Evolutionary conservation across 441 rosid genomes (phyloP).

Genomic region (Gossypium trilobum): DNA sequence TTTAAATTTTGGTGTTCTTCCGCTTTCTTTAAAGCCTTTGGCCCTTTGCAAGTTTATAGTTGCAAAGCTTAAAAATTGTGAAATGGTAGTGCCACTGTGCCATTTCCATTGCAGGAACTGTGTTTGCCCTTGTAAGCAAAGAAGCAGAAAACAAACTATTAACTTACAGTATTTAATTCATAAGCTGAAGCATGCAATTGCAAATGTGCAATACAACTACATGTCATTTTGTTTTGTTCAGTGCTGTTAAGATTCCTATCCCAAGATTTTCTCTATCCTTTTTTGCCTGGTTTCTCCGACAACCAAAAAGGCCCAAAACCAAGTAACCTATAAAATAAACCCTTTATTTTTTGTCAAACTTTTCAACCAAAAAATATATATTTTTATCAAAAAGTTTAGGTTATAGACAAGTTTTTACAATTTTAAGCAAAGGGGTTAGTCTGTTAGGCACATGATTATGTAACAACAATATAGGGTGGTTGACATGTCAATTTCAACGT

Average conservation of each 20-base stretch:
- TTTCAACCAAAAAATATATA: background rate
- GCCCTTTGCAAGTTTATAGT: background rate
- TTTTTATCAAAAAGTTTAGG: constrained; percentile 8
- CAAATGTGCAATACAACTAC: background rate
- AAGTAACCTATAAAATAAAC: background rate
- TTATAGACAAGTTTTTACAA: constrained; percentile 7
- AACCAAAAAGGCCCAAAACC: background rate
- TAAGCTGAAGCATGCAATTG: background rate
- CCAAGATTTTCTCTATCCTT: background rate
- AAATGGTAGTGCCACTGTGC: background rate
- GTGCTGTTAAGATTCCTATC: constrained; percentile 9
- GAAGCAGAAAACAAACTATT: background rate
- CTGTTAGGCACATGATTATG: constrained; percentile 6
- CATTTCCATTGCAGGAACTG: background rate
- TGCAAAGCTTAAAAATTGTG: background rate
- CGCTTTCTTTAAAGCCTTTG: background rate
- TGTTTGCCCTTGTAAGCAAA: background rate
- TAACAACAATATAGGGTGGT: background rate
- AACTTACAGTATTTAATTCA: background rate
- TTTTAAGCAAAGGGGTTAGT: background rate
- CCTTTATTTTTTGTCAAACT: background rate
- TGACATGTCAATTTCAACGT: background rate
- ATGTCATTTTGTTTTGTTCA: background rate
- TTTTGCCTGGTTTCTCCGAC: constrained; percentile 5
- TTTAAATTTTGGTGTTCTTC: background rate